Base-by-base conservation (phyloP, 1,284 basidiomycete species). In the Ustilago bromivora region DNA sequence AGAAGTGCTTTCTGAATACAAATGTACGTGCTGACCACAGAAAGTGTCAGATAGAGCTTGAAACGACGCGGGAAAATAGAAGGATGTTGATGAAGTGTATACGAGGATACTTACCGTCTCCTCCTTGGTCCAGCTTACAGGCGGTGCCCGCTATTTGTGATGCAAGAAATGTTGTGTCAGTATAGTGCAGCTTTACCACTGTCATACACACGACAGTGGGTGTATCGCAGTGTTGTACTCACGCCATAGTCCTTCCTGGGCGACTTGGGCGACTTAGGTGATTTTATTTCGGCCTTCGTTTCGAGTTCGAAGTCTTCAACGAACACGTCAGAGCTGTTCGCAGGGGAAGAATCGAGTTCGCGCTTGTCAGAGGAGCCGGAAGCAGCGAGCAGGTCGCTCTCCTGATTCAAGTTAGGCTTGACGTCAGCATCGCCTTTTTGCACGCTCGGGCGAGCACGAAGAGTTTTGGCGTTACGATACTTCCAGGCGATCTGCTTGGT, bases 61-160 rank as follows among this genome's bases (percentile, higher is more conserved):
- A 13, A 13, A 15, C 40, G 15, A 41, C 40, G 11, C 23, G 15
- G 1, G 40, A 10, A 41, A 13, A 7, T 15, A 41, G 40, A 15
- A 12, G 12, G 17, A 41, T 12, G 17, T 12, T 17, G 15, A 17
- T 41, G 3, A 38, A 46, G 19, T 28, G 5, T 11, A 32, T 11
- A 28, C 31, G 41, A 8, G 3, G 7, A 15, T 9, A 66, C 63
- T 58, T 12, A 66, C 63, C 47, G 43, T 57, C 32, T 66, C 63
- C 41, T 66, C 51, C 40, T 47, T 34, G 1, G 63, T 23, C 63
- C 63, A 66, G 36, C n/a, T 19, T 11, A 38, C 34, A 10, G 54
- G n/a, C 12, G 54, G 31, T 23, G 62, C 62, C n/a, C 62, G 62
- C 54, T 63, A 19, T 19, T 8, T 8, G 13, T 8, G n/a, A 46